A percentile compares a stretch with the other conserved stretches of the same genome.
phyloP scores from a whole-genome alignment of 2,329 filamentous ascomycete genomes.

The Fusarium goolgardi region DNA sequence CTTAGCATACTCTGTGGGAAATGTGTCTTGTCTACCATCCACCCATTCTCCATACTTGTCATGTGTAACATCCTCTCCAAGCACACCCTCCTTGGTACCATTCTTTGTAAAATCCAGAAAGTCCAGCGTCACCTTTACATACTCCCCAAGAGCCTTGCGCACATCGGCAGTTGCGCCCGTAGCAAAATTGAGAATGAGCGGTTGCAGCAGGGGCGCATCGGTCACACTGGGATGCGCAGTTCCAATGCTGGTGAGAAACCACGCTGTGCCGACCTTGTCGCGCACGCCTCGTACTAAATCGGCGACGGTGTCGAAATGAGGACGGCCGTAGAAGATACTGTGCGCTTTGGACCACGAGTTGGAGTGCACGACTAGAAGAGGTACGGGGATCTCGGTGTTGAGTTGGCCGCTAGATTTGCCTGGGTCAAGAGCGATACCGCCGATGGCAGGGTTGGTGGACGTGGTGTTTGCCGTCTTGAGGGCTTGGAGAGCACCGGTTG shows the following conservation, averaged over 20 bases:
- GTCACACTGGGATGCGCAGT: slow-evolving; percentile 73
- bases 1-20: slow-evolving; percentile 50
- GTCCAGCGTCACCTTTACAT: slow-evolving; percentile 68
- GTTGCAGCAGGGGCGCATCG: slow-evolving; percentile 73
- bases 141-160: slow-evolving; percentile 67
- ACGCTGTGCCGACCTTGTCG: slow-evolving; percentile 57
- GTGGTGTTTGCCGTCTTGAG: slow-evolving; percentile 58
- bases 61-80: slow-evolving; percentile 62
- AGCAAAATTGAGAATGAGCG: slow-evolving; percentile 68
- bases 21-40: slow-evolving; percentile 48
- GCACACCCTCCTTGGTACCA: slow-evolving; percentile 58
- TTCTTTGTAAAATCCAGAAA: slow-evolving; percentile 64
- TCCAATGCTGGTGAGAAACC: slow-evolving; percentile 66
- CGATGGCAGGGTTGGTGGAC: slow-evolving; percentile 57
- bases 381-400: slow-evolving; percentile 68
- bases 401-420: slow-evolving; percentile 72
- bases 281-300: slow-evolving; percentile 63
- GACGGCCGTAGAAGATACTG: slow-evolving; percentile 69
- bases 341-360: slow-evolving; percentile 70
- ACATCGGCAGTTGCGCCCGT: slow-evolving; percentile 71
- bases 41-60: slow-evolving; percentile 56
- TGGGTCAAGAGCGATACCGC: slow-evolving; percentile 72
- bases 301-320: slow-evolving; percentile 72
- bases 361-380: slow-evolving; percentile 71
- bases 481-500: slow-evolving; percentile 70